These are phyloP conservation scores for Novakomyces olei DNA, from an alignment of 805 yeast genomes.

Conservation along the genomic window DNA sequence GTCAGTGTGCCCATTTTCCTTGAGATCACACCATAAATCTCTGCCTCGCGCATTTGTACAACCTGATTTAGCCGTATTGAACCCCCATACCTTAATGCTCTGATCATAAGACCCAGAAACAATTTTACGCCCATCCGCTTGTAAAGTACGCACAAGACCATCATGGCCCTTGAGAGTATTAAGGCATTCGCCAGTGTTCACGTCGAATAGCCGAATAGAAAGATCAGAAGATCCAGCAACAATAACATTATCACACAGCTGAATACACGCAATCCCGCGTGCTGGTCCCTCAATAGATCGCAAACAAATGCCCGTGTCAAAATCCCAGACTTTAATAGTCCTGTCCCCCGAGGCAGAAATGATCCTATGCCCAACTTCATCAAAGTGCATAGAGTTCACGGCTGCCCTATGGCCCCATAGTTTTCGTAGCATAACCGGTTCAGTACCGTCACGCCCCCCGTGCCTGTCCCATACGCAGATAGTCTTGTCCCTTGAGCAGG, in stretches of 20 bases:
- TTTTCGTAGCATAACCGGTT: not conserved
- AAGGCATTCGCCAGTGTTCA: conserved; percentile 47
- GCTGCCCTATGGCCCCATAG: conserved; percentile 16
- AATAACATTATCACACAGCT: conserved; percentile 28
- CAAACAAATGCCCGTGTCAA: conserved; percentile 42
- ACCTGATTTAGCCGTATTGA: conserved; percentile 7
- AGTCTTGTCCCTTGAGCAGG: conserved; percentile 18
- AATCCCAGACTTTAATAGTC: conserved; percentile 65
- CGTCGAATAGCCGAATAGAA: conserved; percentile 19
- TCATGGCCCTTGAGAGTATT: conserved; percentile 56
- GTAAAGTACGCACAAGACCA: conserved; percentile 48
- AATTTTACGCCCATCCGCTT: conserved; percentile 11
- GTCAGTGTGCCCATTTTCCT: not conserved
- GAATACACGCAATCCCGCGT: conserved; percentile 68
- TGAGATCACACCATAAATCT: not conserved
- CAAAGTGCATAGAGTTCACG: conserved; percentile 16
- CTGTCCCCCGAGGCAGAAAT: conserved; percentile 38
- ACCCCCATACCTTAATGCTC: conserved; percentile 18
- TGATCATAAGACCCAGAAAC: conserved; percentile 19
- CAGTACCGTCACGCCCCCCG: not conserved
- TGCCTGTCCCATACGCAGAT: conserved; percentile 14
- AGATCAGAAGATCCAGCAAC: conserved; percentile 2
- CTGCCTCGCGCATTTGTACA: too few species aligned
- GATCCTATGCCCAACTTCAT: conserved; percentile 9
- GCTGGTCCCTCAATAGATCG: conserved; percentile 56